Base-by-base conservation (phyloP, 2,329 filamentous ascomycete genomes). In the Colletotrichum sp. region DNA sequence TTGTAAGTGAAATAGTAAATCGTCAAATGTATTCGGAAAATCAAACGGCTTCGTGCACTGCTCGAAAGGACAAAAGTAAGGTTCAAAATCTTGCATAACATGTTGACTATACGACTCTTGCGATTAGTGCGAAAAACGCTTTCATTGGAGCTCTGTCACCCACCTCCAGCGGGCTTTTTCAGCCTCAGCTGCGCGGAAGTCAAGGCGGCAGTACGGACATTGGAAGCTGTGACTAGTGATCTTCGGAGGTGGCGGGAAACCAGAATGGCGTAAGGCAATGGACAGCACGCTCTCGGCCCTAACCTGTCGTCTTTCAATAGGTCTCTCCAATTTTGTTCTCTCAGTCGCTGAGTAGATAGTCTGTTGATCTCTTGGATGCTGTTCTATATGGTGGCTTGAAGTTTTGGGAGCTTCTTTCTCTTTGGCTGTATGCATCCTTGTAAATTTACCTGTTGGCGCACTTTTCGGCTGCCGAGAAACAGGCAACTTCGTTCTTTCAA, bases 381-480 rank as follows among this genome's bases (percentile, higher is more conserved):
- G 18, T 3, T 8, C 16, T 34, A 1, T n/a, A 4, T 0, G 13
- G 0, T 6, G 18, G 1, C 3, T 6, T 12, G 5, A 0, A 30
- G 0, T 2, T n/a, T 10, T 9, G 5, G 21, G 8, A n/a, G 6
- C 5, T 8, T 26, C 15, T 6, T 9, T 3, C 4, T 2, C 24
- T 4, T 24, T 5, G 7, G 26, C n/a, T n/a, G n/a, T n/a, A n/a
- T n/a, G n/a, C n/a, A n/a, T n/a, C n/a, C n/a, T n/a, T n/a, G n/a
- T n/a, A n/a, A n/a, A n/a, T n/a, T n/a, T n/a, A n/a, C n/a, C n/a
- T n/a, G n/a, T n/a, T n/a, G 6, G 26, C 26, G 26, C 26, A 28
- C 26, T 28, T 8, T 28, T 8, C 26, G 26, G 26, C 1, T 28
- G 26, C 26, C 1, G 26, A 26, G 26, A 6, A 26, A 26, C 26